These are phyloP conservation scores for Neonectria faginata DNA, from an alignment of 2,329 filamentous ascomycete species.

Conservation along the genomic window DNA sequence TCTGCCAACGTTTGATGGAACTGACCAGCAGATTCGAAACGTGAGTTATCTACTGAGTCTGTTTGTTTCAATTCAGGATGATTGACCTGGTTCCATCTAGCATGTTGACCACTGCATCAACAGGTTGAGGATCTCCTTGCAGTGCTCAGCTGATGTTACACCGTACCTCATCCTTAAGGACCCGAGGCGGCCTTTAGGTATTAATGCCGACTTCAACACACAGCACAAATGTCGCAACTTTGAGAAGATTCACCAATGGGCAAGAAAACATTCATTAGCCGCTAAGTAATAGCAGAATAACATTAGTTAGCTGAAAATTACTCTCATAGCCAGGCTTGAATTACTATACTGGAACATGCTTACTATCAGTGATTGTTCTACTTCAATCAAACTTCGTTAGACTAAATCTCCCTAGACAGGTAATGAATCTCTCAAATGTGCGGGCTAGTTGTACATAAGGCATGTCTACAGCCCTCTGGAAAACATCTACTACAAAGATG, in stretches of 20 bases:
- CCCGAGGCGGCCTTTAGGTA: background rate
- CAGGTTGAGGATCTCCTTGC: background rate
- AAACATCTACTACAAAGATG: too few relatives aligned
- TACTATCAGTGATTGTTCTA: too few relatives aligned
- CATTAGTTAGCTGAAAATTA: background rate
- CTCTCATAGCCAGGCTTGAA: too few relatives aligned
- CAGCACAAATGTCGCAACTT: background rate
- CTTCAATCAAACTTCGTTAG: too few relatives aligned
- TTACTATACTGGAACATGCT: too few relatives aligned
- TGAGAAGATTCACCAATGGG: background rate
- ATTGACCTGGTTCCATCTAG: too few relatives aligned
- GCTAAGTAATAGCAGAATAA: background rate
- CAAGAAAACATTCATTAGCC: background rate
- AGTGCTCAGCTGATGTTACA: background rate
- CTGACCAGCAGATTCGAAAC: background rate
- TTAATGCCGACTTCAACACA: background rate
- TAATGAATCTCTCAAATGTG: too few relatives aligned
- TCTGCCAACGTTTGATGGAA: background rate
- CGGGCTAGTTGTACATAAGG: too few relatives aligned
- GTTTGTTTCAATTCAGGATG: background rate
- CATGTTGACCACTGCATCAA: background rate
- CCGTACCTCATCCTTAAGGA: background rate
- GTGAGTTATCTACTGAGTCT: background rate
- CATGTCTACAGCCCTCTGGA: too few relatives aligned
- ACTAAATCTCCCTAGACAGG: constrained; percentile 46